phyloP scores from a whole-genome alignment of 2,329 filamentous ascomycete genomes.

The Phymatotrichopsis omnivora region DNA sequence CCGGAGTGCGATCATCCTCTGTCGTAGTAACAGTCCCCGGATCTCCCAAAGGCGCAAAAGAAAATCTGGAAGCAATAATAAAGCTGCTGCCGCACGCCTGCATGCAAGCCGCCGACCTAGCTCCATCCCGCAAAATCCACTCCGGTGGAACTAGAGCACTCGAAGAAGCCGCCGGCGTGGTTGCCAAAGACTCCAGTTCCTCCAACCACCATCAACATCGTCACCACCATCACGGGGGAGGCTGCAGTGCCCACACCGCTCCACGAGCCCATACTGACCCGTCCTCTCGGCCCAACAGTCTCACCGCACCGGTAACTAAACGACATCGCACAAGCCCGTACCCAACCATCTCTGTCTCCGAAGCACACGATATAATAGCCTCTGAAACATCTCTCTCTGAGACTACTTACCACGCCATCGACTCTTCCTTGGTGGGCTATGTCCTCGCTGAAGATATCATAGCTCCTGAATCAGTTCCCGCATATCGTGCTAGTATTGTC shows the following conservation, averaged over 20 bases:
- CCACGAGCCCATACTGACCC: conserved; percentile 52
- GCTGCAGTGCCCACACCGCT: conserved; percentile 40
- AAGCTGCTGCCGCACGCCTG: conserved; percentile 95
- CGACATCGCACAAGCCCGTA: conserved; percentile 81
- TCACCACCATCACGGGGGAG: conserved; percentile 45
- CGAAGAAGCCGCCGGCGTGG: conserved; percentile 69
- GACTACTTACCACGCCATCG: conserved; percentile 49
- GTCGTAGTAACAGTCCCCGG: conserved; percentile 84
- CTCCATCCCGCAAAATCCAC: conserved; percentile 70
- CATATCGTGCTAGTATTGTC: conserved; percentile 90
- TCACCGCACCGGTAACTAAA: conserved; percentile 39
- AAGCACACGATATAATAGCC: conserved; percentile 65
- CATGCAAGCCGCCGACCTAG: conserved; percentile 64
- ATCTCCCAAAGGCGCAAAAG: conserved; percentile 87
- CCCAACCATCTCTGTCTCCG: conserved; percentile 77
- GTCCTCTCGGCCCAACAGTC: conserved; percentile 44
- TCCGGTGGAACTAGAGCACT: conserved; percentile 71
- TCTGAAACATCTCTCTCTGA: conserved; percentile 58
- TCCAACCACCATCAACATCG: conserved; percentile 31
- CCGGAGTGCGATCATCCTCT: conserved; percentile 70
- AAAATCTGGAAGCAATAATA: conserved; percentile 81
- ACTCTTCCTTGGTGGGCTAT: conserved; percentile 57
- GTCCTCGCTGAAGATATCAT: conserved; percentile 75
- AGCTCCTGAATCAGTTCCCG: conserved; percentile 74
- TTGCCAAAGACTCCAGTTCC: conserved; percentile 39